phyloP scores from a whole-genome alignment of 192 early-diverging fungal genomes.

The Backusella liffmaniae region DNA sequence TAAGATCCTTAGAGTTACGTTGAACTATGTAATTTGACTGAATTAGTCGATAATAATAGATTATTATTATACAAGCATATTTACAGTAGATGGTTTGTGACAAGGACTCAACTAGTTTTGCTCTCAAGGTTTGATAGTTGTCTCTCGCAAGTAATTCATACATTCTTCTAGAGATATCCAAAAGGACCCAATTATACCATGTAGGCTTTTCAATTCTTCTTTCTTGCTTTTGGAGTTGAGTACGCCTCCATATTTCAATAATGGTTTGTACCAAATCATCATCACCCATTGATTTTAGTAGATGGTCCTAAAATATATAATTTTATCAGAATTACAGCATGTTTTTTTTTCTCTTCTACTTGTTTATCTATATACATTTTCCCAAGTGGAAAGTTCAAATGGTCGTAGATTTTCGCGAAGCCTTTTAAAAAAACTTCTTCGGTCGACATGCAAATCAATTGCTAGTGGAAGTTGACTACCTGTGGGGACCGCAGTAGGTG shows the following conservation, averaged over 20 bases:
- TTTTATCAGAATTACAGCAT: neutral
- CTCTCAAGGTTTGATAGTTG: neutral
- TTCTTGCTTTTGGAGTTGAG: neutral
- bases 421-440: neutral
- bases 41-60: neutral
- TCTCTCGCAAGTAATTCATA: neutral
- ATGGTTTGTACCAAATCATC: neutral
- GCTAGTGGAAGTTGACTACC: neutral
- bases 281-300: neutral
- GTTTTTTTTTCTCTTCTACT: neutral
- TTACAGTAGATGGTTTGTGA: neutral
- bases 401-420: neutral
- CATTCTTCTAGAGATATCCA: neutral
- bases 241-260: neutral
- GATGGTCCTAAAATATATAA: neutral
- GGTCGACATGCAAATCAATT: neutral
- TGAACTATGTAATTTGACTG: neutral
- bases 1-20: neutral
- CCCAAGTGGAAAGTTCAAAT: neutral
- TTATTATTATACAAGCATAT: neutral
- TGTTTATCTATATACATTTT: neutral
- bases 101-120: neutral
- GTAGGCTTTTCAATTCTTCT: neutral
- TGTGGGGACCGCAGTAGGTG: neutral
- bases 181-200: neutral